These are phyloP conservation scores for Termitomyces eurrhizus DNA, from an alignment of 768 basidiomycete genomes.

Conservation along the genomic window DNA sequence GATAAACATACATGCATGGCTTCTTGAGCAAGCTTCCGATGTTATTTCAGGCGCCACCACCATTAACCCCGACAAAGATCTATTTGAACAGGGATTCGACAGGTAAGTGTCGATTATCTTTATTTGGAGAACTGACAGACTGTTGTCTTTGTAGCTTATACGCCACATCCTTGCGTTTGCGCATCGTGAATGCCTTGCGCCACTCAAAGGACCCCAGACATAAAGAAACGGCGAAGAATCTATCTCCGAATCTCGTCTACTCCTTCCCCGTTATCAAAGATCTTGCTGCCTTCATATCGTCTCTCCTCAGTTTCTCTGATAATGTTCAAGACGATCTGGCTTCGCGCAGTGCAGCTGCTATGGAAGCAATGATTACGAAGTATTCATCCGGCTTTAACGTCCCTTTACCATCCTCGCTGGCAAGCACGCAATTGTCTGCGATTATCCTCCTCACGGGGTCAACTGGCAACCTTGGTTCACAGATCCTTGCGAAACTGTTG, in stretches of 20 bases:
- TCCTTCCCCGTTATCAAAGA: slow-evolving; percentile 32
- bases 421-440: background rate
- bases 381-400: slow-evolving; percentile 24
- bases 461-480: slow-evolving; percentile 24
- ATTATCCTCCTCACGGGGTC: slow-evolving; percentile 25
- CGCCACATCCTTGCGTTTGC: slow-evolving; percentile 7
- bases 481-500: slow-evolving; percentile 22
- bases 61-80: background rate
- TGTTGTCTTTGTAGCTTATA: background rate
- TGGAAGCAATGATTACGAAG: slow-evolving; percentile 35
- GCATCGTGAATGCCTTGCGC: slow-evolving; percentile 1
- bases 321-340: background rate
- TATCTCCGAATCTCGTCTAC: slow-evolving; percentile 40
- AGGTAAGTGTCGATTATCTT: background rate
- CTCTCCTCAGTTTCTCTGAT: background rate
- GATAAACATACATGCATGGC: background rate
- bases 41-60: background rate
- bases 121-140: background rate
- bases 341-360: slow-evolving; percentile 3
- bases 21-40: slow-evolving; percentile 2
- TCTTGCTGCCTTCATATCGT: slow-evolving; percentile 2
- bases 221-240: slow-evolving; percentile 11
- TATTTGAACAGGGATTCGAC: slow-evolving; percentile 11
- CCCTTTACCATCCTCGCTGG: background rate
- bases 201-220: background rate